These are phyloP conservation scores for Camptophora hylomeconis DNA, from an alignment of 2,329 filamentous ascomycete species.

Conservation along the genomic window DNA sequence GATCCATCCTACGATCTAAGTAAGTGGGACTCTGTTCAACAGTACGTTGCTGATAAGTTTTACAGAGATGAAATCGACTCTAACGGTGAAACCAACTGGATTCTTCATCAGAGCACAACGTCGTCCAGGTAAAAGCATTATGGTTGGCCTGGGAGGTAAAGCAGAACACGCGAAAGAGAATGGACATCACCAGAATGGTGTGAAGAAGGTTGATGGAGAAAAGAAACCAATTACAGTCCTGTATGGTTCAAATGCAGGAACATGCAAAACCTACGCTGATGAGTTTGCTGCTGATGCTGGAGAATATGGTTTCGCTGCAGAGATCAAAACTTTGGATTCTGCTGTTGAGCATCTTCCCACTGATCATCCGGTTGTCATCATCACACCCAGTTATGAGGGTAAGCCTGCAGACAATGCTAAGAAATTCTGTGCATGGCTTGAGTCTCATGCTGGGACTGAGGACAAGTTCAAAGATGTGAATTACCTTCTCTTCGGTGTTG, in stretches of 20 bases:
- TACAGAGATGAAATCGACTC: constrained; percentile 22
- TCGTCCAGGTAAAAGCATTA: constrained; percentile 1
- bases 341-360: constrained; percentile 39
- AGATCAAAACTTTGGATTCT: constrained; percentile 44
- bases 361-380: constrained; percentile 25
- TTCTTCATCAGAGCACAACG: constrained; percentile 43
- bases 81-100: constrained; percentile 33
- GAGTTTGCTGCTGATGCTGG: constrained; percentile 46
- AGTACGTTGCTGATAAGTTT: no score
- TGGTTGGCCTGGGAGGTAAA: constrained; percentile 2
- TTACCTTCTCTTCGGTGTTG: constrained; percentile 30
- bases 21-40: no score
- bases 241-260: constrained; percentile 62
- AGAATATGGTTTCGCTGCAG: constrained; percentile 45
- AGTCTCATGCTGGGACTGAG: constrained; percentile 8
- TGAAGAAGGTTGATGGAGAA: constrained; percentile 3
- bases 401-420: constrained; percentile 30
- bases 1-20: constrained; percentile 39
- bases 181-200: neutral
- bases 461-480: constrained; percentile 27
- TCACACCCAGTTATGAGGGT: constrained; percentile 31
- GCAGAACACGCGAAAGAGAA: neutral
- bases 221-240: constrained; percentile 45
- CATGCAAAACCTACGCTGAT: constrained; percentile 56
- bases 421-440: constrained; percentile 29